Conservation (phyloP, 1,284 basidiomycete genomes). For the Testicularia cyperi region DNA sequence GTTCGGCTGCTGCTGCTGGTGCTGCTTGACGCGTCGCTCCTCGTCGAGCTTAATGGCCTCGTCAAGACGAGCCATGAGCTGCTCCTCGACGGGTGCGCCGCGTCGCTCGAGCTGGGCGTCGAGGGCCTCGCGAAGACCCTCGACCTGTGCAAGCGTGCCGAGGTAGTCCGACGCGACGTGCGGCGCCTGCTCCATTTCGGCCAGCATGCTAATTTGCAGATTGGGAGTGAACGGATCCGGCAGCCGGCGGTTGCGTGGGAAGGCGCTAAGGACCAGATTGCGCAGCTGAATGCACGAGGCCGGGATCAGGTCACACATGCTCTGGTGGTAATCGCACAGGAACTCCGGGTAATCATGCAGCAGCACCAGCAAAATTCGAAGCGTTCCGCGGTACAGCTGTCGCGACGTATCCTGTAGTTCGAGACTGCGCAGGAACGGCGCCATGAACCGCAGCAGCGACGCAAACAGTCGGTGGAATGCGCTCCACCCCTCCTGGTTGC, state of each 20-base stretch:
- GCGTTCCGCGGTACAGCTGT: constrained; percentile 87
- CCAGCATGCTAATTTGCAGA: constrained; percentile 67
- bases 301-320: constrained; percentile 88
- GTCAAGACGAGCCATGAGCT: constrained; percentile 14
- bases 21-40: constrained; percentile 21
- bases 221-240: constrained; percentile 74
- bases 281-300: constrained; percentile 90
- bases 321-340: constrained; percentile 93
- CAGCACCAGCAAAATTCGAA: constrained; percentile 87
- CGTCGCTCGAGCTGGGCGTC: constrained; percentile 31
- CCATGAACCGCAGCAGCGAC: constrained; percentile 89
- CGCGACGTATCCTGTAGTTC: constrained; percentile 80
- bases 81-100: constrained; percentile 10
- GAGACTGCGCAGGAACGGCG: constrained; percentile 81
- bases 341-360: constrained; percentile 99
- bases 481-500: constrained; percentile 88
- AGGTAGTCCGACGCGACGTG: constrained; percentile 87
- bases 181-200: constrained; percentile 87
- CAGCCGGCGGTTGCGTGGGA: constrained; percentile 77
- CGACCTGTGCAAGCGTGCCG: constrained; percentile 70
- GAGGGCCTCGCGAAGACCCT: constrained; percentile 50
- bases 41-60: constrained; percentile 7
- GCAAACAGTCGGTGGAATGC: constrained; percentile 92
- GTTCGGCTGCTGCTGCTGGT: too few species aligned
- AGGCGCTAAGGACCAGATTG: constrained; percentile 94